phyloP scores from a whole-genome alignment of 192 early-diverging fungal species.

The Coemansia sp. region DNA sequence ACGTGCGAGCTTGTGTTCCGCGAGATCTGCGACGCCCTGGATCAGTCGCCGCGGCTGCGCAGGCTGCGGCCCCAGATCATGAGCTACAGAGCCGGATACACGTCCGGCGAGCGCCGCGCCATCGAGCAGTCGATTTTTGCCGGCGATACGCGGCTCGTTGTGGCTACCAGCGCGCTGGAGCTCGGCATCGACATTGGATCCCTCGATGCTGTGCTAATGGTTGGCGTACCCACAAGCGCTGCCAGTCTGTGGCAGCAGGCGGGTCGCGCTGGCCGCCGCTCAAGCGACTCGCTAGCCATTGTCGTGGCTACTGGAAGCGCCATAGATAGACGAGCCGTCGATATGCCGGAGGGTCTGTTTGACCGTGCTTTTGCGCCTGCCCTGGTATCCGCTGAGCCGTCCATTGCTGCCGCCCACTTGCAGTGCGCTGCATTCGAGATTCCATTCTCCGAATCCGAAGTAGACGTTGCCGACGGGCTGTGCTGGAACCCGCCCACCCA shows the following conservation, averaged over 20 bases:
- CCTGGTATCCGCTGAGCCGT: constrained; percentile 41
- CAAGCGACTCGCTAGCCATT: constrained; percentile 62
- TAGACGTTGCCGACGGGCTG: background rate
- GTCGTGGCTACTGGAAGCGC: constrained; percentile 59
- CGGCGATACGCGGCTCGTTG: constrained; percentile 64
- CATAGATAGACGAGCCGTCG: constrained; percentile 59
- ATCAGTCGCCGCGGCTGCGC: background rate
- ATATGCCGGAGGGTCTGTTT: constrained; percentile 58
- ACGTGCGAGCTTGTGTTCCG: constrained; percentile 55
- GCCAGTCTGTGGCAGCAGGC: constrained; percentile 68
- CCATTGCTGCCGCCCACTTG: constrained; percentile 59
- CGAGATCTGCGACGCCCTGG: constrained; percentile 22
- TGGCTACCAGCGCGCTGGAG: constrained; percentile 82
- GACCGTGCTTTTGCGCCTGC: constrained; percentile 32
- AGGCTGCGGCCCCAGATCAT: constrained; percentile 39
- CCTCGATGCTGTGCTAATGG: constrained; percentile 72
- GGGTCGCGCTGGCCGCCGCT: constrained; percentile 73
- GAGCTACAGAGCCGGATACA: constrained; percentile 81
- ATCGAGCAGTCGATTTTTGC: constrained; percentile 73
- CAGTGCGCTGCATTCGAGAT: constrained; percentile 76
- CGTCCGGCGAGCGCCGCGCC: constrained; percentile 58
- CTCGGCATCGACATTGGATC: constrained; percentile 81
- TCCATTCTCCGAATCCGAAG: constrained; percentile 7
- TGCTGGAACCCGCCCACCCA: constrained; percentile 18
- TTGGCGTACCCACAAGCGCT: constrained; percentile 62